These are phyloP conservation scores for Podila epigama DNA, from an alignment of 192 early-diverging fungal species.

Conservation along the genomic window DNA sequence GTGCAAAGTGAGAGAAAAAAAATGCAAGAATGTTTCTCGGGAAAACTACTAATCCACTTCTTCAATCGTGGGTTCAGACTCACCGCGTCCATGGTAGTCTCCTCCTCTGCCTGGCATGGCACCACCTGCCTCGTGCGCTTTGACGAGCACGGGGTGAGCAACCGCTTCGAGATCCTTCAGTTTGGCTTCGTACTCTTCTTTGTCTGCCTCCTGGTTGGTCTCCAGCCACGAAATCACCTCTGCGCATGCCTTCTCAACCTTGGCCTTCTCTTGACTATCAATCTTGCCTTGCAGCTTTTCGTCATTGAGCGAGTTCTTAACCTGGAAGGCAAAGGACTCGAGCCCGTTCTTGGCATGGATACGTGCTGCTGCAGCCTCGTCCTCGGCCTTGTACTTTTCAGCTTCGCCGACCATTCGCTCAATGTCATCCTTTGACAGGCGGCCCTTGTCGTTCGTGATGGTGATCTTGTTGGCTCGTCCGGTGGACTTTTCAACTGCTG, in stretches of 20 bases:
- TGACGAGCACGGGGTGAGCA: constrained; percentile 97
- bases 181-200: constrained; percentile 93
- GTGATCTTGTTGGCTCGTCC: constrained; percentile 94
- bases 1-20: background rate
- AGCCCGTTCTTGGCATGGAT: constrained; percentile 88
- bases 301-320: constrained; percentile 72
- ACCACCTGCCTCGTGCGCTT: constrained; percentile 84
- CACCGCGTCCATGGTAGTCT: constrained; percentile 62
- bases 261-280: constrained; percentile 83
- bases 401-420: constrained; percentile 93
- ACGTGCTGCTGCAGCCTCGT: constrained; percentile 87
- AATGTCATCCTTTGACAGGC: constrained; percentile 96
- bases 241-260: constrained; percentile 80
- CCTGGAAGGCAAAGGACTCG: constrained; percentile 89
- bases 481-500: constrained; percentile 88
- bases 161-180: constrained; percentile 93
- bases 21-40: too few species aligned
- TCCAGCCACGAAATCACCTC: constrained; percentile 95
- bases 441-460: constrained; percentile 98
- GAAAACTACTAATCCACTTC: constrained; percentile 71
- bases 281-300: constrained; percentile 87
- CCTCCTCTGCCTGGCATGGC: constrained; percentile 64
- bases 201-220: constrained; percentile 86
- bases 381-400: constrained; percentile 95
- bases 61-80: constrained; percentile 70